A percentile compares a stretch with the other conserved stretches of the same genome.
Evolutionary conservation across 768 basidiomycete species (phyloP).

Genomic region (Amanita inopinata): DNA sequence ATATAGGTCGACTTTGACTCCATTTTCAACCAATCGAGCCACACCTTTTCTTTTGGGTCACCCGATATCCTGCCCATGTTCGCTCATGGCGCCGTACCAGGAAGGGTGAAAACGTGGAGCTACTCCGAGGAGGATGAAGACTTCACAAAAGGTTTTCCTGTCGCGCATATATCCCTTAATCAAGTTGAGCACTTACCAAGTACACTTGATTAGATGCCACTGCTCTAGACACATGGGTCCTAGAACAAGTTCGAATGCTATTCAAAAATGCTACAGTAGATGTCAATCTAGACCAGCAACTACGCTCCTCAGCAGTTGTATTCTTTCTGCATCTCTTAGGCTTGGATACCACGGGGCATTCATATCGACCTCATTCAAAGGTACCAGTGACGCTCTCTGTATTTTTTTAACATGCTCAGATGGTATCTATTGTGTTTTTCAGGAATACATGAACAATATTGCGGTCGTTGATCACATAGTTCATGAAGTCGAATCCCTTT

Average conservation of each 20-base stretch:
- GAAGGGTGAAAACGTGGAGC: conserved; percentile 65
- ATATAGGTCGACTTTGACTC: conserved; percentile 71
- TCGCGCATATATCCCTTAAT: not conserved
- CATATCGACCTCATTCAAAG: conserved; percentile 73
- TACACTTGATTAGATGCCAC: conserved; percentile 51
- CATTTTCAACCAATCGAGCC: conserved; percentile 73
- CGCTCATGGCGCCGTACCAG: conserved; percentile 56
- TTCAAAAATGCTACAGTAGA: conserved; percentile 57
- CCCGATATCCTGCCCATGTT: conserved; percentile 91
- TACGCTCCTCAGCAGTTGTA: conserved; percentile 52
- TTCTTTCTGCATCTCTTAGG: conserved; percentile 83
- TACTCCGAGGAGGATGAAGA: conserved; percentile 76
- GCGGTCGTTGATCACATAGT: conserved; percentile 71
- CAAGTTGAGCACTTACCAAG: not conserved
- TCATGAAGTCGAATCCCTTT: conserved; percentile 47
- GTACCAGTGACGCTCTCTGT: conserved; percentile 25
- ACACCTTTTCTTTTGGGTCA: conserved; percentile 77
- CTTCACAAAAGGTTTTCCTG: conserved; percentile 63
- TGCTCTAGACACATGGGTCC: conserved; percentile 67
- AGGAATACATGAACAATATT: conserved; percentile 87
- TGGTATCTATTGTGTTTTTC: too few species aligned
- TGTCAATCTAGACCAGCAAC: conserved; percentile 33
- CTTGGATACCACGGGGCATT: conserved; percentile 80
- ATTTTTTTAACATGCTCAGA: not conserved
- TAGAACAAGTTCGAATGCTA: conserved; percentile 54